Percentiles rank a stretch among this genome's conserved stretches.
Evolutionary conservation across 2,329 filamentous ascomycete genomes (phyloP).

Genomic region (Davidsoniella neocaledoniae): DNA sequence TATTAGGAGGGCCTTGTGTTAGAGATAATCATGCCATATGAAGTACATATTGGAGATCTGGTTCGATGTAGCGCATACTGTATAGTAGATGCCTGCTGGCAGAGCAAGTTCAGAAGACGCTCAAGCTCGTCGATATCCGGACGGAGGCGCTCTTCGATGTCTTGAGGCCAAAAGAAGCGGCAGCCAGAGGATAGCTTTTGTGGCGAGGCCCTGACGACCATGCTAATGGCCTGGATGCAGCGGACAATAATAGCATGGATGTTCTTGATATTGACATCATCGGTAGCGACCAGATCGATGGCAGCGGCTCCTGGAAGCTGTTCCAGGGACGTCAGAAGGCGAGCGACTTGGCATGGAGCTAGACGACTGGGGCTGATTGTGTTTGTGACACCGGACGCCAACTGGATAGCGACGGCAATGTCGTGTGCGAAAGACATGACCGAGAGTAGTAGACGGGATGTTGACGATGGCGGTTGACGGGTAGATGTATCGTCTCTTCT

Average conservation of each 20-base stretch:
- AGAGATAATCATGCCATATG: not conserved
- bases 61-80: constrained; percentile 1
- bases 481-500: not conserved
- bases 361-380: constrained; percentile 7
- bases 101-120: not conserved
- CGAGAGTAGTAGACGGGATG: not conserved
- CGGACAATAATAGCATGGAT: constrained; percentile 6
- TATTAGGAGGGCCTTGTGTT: not conserved
- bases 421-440: constrained; percentile 9
- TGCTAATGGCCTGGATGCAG: not conserved
- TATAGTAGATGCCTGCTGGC: not conserved
- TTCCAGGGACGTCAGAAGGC: constrained; percentile 5
- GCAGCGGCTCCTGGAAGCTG: constrained; percentile 5
- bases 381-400: constrained; percentile 9
- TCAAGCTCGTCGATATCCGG: constrained; percentile 2
- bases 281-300: constrained; percentile 3
- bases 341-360: constrained; percentile 9
- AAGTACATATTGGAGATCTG: not conserved
- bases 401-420: constrained; percentile 5
- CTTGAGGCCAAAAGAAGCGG: constrained; percentile 10
- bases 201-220: not conserved
- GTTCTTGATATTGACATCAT: not conserved
- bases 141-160: constrained; percentile 5
- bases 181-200: constrained; percentile 6
- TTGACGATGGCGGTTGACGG: not conserved